These are phyloP conservation scores for Xylariaceae sp. DNA, from an alignment of 2,329 filamentous ascomycete genomes.

Conservation along the genomic window DNA sequence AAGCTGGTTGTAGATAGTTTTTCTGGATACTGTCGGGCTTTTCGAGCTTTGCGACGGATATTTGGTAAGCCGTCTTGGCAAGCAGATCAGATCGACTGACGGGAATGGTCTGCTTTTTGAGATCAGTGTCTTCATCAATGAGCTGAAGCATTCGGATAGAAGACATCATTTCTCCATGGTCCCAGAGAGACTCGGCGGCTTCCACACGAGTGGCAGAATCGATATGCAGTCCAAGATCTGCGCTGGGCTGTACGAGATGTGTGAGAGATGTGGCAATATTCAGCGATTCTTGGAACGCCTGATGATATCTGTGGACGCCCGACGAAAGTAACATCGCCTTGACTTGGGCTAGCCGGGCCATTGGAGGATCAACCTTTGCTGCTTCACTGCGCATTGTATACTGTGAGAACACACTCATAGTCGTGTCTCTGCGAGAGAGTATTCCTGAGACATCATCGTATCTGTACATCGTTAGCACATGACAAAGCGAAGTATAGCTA, in stretches of 20 bases:
- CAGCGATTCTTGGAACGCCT: constrained; percentile 80
- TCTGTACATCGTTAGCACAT: constrained; percentile 41
- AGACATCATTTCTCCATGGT: constrained; percentile 82
- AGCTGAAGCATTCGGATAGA: constrained; percentile 87
- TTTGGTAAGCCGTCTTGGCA: constrained; percentile 82
- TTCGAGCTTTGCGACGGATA: constrained; percentile 85
- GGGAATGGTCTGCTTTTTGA: constrained; percentile 67
- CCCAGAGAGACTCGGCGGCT: constrained; percentile 87
- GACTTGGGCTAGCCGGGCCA: constrained; percentile 70
- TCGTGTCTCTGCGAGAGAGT: constrained; percentile 77
- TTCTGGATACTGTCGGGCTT: constrained; percentile 88
- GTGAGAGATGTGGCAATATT: constrained; percentile 82
- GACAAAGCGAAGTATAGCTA: not conserved
- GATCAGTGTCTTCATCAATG: constrained; percentile 59
- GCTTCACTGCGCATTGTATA: constrained; percentile 61
- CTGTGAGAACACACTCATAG: constrained; percentile 75
- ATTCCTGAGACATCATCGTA: constrained; percentile 78
- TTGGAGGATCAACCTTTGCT: constrained; percentile 58
- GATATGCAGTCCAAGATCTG: constrained; percentile 69
- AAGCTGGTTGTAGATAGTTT: constrained; percentile 79
- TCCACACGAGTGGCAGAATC: constrained; percentile 78
- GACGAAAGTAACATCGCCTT: constrained; percentile 75
- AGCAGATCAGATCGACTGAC: constrained; percentile 77
- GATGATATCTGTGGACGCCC: constrained; percentile 73
- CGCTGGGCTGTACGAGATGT: constrained; percentile 69